These are phyloP conservation scores for Fusarium coicis DNA, from an alignment of 2,329 filamentous ascomycete species.

Conservation along the genomic window DNA sequence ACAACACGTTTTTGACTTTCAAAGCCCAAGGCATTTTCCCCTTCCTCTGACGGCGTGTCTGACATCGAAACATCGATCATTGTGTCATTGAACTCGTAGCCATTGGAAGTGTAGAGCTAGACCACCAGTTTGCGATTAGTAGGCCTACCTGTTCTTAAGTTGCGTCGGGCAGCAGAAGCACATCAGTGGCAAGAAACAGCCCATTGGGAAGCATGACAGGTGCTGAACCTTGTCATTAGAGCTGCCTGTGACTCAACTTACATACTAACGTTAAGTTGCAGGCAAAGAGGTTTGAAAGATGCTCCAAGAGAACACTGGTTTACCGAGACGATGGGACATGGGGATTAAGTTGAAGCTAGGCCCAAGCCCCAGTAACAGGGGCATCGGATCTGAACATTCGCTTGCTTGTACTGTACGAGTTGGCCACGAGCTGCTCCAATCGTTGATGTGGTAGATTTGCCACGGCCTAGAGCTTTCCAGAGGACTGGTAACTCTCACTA, in stretches of 20 bases:
- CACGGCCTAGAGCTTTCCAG: conserved; percentile 39
- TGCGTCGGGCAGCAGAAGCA: not conserved
- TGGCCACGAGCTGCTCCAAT: conserved; percentile 14
- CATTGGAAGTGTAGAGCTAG: not conserved
- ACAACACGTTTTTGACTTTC: not conserved
- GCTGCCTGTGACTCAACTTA: not conserved
- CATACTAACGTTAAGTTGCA: not conserved
- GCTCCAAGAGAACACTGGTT: not conserved
- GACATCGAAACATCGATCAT: not conserved
- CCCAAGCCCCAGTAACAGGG: conserved; percentile 21
- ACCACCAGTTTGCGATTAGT: not conserved
- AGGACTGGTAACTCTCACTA: conserved; percentile 39
- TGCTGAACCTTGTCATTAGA: not conserved
- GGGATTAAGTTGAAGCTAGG: conserved; percentile 23
- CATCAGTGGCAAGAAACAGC: not conserved
- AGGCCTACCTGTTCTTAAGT: not conserved
- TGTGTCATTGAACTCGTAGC: not conserved
- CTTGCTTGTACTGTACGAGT: conserved; percentile 10
- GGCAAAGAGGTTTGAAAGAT: conserved; percentile 17
- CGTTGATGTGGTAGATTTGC: conserved; percentile 24
- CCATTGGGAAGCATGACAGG: conserved; percentile 4
- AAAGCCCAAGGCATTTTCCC: not conserved
- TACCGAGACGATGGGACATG: conserved; percentile 6
- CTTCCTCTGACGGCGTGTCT: conserved; percentile 22
- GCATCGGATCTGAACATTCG: conserved; percentile 23